Percentiles rank a stretch among this genome's conserved stretches.
Evolutionary conservation across 129 eudicot genomes (phyloP).

Genomic region (carrot (Daucus carota)): DH1_v3.0 NC_030389.2:29917001-29917500

Average conservation of each 20-base stretch:
- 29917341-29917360: not conserved
- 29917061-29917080: too few species aligned
- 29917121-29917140: slow-evolving; percentile 72
- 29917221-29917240: slow-evolving; percentile 89
- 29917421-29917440: not conserved
- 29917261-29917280: slow-evolving; percentile 75
- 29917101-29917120: slow-evolving; percentile 92
- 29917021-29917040: too few species aligned
- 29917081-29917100: slow-evolving; percentile 85
- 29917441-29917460: not conserved
- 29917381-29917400: not conserved
- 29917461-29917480: not conserved
- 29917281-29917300: slow-evolving; percentile 72
- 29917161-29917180: too few species aligned
- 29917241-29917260: slow-evolving; percentile 93
- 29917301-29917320: slow-evolving; percentile 75
- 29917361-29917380: slow-evolving; percentile 2
- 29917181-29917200: not conserved
- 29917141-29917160: slow-evolving; percentile 79
- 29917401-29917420: slow-evolving; percentile 1
- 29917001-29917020: too few species aligned
- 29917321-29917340: slow-evolving; percentile 26
- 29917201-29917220: not conserved
- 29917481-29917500: too few species aligned
- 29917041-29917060: too few species aligned